Conservation (phyloP, 495 filamentous ascomycete genomes). For the Aspergillus wentii region DNA sequence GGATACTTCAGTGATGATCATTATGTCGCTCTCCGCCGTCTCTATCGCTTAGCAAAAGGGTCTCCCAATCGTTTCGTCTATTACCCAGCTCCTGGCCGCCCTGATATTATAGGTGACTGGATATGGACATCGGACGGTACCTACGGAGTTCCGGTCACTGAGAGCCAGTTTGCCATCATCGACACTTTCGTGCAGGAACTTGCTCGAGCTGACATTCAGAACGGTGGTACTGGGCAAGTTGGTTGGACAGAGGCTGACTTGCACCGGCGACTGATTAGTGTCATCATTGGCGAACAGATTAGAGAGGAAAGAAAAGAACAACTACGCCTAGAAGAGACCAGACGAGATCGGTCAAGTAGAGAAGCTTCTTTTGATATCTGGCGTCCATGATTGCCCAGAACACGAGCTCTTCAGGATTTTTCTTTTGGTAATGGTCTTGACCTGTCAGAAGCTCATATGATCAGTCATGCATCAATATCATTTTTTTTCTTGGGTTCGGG, state of each 20-base stretch:
- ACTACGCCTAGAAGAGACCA: slow-evolving; percentile 5
- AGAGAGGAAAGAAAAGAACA: slow-evolving; percentile 31
- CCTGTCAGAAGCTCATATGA: not conserved
- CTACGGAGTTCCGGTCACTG: slow-evolving; percentile 40
- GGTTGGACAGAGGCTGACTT: slow-evolving; percentile 45
- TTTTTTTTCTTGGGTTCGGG: not conserved
- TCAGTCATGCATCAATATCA: not conserved
- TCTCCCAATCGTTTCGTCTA: slow-evolving; percentile 37
- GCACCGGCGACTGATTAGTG: slow-evolving; percentile 40
- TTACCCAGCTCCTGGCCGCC: slow-evolving; percentile 28
- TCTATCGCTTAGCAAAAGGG: slow-evolving; percentile 37
- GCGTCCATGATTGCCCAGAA: slow-evolving; percentile 14
- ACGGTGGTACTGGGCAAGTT: slow-evolving; percentile 36
- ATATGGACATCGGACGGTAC: slow-evolving; percentile 41
- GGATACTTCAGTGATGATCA: slow-evolving; percentile 44
- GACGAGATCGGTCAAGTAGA: slow-evolving; percentile 4
- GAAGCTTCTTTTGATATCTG: slow-evolving; percentile 26
- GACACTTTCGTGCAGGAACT: slow-evolving; percentile 41
- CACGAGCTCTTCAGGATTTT: slow-evolving; percentile 20
- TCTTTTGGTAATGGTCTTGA: not conserved
- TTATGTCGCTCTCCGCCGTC: slow-evolving; percentile 33
- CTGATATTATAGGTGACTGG: slow-evolving; percentile 41
- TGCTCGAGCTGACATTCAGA: slow-evolving; percentile 28
- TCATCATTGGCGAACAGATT: slow-evolving; percentile 46
- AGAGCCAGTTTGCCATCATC: slow-evolving; percentile 42